These are phyloP conservation scores for Platanthera guangdongensis DNA, from an alignment of 106 monocot species.

Conservation along the genomic window DNA sequence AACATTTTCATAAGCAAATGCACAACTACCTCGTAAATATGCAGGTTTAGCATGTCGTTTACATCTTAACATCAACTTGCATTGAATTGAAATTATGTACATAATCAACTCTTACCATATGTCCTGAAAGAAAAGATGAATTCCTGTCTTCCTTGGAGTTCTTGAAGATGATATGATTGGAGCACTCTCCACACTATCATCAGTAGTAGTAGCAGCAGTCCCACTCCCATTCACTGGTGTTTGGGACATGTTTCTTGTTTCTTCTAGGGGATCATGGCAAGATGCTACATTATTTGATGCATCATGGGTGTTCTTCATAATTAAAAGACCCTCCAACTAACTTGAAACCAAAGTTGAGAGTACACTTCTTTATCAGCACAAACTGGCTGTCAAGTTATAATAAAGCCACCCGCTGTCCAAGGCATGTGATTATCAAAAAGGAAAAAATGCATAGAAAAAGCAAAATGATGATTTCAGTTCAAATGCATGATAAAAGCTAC, in stretches of 20 bases:
- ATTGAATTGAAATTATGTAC: neutral
- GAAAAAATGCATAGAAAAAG: neutral
- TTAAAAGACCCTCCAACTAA: neutral
- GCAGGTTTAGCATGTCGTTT: neutral
- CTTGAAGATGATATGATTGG: neutral
- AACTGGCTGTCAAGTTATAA: neutral
- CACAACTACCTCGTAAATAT: neutral
- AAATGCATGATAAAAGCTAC: neutral
- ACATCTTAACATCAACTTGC: neutral
- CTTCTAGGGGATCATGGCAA: neutral
- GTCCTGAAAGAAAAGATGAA: conserved; percentile 42
- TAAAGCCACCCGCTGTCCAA: neutral
- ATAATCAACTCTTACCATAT: conserved; percentile 31
- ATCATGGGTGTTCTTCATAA: conserved; percentile 5
- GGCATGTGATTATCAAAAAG: neutral
- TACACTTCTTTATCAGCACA: neutral
- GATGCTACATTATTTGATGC: neutral
- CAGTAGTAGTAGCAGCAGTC: neutral
- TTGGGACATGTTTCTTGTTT: neutral
- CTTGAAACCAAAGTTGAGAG: neutral
- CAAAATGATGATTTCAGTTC: neutral
- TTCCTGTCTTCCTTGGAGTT: conserved; percentile 25
- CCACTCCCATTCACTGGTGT: neutral
- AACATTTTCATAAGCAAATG: neutral
- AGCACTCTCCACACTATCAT: neutral